phyloP scores from a whole-genome alignment of 192 early-diverging fungal genomes.

The Coemansia sp. region DNA sequence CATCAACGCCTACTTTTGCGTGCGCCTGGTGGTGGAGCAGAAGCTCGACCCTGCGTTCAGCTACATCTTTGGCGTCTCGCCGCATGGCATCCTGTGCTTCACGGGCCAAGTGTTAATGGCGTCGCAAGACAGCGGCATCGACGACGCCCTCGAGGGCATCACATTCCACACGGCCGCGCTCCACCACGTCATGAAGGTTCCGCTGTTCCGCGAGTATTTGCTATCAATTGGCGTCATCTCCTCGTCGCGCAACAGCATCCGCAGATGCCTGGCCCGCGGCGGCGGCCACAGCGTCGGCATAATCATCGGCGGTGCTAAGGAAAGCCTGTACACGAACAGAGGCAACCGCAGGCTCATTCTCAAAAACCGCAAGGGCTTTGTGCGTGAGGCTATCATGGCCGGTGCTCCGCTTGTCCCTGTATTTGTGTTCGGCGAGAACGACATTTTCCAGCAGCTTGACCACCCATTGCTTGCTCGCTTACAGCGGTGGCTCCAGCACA shows the following conservation, averaged over 20 bases:
- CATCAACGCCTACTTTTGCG: constrained; percentile 80
- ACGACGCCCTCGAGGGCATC: constrained; percentile 74
- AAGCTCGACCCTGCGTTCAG: constrained; percentile 82
- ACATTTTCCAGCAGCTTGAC: constrained; percentile 78
- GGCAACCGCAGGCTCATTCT: constrained; percentile 68
- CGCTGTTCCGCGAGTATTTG: constrained; percentile 81
- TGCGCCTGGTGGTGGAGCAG: constrained; percentile 72
- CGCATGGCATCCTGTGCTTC: constrained; percentile 87
- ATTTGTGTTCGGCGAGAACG: constrained; percentile 93
- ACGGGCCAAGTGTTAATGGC: constrained; percentile 82
- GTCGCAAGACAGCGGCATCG: constrained; percentile 75
- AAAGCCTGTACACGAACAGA: constrained; percentile 71
- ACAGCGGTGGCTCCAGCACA: constrained; percentile 71
- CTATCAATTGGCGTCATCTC: constrained; percentile 74
- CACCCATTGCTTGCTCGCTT: constrained; percentile 62
- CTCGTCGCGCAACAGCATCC: constrained; percentile 75
- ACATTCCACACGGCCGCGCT: constrained; percentile 61
- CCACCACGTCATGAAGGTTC: constrained; percentile 75
- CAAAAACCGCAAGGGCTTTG: constrained; percentile 83
- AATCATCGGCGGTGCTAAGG: constrained; percentile 90
- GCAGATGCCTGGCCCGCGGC: constrained; percentile 68
- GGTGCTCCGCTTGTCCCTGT: constrained; percentile 84
- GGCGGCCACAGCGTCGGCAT: constrained; percentile 82
- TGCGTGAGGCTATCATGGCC: constrained; percentile 82
- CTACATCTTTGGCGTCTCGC: constrained; percentile 88